These are phyloP conservation scores for Labyrinthula sp. DNA, from an alignment of 352 stramenopile species.

Conservation along the genomic window DNA sequence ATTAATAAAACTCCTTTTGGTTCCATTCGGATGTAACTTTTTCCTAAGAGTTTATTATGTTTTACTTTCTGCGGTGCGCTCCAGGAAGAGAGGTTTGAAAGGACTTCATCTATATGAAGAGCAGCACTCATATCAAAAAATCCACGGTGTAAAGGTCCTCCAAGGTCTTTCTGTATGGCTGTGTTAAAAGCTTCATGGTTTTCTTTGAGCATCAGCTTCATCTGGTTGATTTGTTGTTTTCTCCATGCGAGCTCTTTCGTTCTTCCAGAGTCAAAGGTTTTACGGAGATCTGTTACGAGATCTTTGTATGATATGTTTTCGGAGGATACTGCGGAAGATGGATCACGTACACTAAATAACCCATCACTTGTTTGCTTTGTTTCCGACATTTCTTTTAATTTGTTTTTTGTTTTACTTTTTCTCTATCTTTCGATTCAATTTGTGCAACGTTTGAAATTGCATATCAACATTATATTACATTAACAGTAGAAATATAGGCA, in stretches of 20 bases:
- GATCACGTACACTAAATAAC: no score
- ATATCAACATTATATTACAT: no score
- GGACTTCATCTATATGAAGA: constrained; percentile 37
- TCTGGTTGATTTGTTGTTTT: constrained; percentile 28
- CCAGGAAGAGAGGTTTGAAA: constrained; percentile 22
- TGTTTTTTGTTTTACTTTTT: no score
- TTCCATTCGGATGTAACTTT: constrained; percentile 51
- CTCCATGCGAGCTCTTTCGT: neutral
- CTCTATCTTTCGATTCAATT: no score
- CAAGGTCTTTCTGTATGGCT: constrained; percentile 32
- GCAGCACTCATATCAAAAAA: constrained; percentile 22
- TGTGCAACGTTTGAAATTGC: no score
- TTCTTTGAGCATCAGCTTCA: constrained; percentile 32
- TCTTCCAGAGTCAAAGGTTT: neutral
- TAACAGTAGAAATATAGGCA: no score
- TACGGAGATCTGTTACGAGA: neutral
- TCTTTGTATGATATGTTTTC: no score
- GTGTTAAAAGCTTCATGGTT: constrained; percentile 31
- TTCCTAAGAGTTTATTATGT: constrained; percentile 30
- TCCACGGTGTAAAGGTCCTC: constrained; percentile 40
- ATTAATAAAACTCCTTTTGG: constrained; percentile 58
- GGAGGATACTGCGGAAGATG: no score
- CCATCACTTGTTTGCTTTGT: no score
- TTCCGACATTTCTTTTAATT: no score
- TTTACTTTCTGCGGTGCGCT: constrained; percentile 8